These are phyloP conservation scores for Porcisia hertigi DNA, from an alignment of 208 protist species.

Conservation along the genomic window DNA sequence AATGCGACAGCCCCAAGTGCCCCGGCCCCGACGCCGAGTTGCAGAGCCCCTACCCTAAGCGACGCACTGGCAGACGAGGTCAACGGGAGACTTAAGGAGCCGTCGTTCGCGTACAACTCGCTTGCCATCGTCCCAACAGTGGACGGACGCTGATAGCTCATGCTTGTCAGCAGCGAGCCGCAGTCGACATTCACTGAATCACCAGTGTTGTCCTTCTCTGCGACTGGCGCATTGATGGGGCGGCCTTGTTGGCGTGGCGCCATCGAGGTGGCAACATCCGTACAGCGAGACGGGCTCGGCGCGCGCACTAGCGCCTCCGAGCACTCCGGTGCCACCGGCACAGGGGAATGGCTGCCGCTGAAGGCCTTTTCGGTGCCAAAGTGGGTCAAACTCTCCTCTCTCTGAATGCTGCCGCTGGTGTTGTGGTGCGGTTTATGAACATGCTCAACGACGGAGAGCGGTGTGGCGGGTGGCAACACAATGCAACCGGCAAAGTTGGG, in stretches of 20 bases:
- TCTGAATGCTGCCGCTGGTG: not conserved
- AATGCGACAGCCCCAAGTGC: not conserved
- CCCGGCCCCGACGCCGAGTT: not conserved
- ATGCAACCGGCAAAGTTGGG: slow-evolving; percentile 12
- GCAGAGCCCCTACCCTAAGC: slow-evolving; percentile 10
- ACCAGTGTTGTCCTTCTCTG: not conserved
- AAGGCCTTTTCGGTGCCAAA: slow-evolving; percentile 3
- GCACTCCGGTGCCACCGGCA: slow-evolving; percentile 22
- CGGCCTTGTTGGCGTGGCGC: not conserved
- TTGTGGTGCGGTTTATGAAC: not conserved
- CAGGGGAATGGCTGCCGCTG: slow-evolving; percentile 21
- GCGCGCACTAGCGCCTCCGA: slow-evolving; percentile 40
- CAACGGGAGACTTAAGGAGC: slow-evolving; percentile 41
- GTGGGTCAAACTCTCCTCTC: not conserved
- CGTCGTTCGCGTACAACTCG: slow-evolving; percentile 24
- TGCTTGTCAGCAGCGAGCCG: slow-evolving; percentile 41
- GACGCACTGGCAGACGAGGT: slow-evolving; percentile 34
- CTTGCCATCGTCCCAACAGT: slow-evolving; percentile 15
- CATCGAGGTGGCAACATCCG: slow-evolving; percentile 8
- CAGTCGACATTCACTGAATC: slow-evolving; percentile 1
- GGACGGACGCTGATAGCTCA: slow-evolving; percentile 42
- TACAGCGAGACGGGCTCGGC: slow-evolving; percentile 49
- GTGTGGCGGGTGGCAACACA: slow-evolving; percentile 18
- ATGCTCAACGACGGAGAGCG: slow-evolving; percentile 7
- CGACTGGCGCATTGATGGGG: not conserved